phyloP scores from a whole-genome alignment of 805 yeast genomes.

The Candida endomychidarum region DNA sequence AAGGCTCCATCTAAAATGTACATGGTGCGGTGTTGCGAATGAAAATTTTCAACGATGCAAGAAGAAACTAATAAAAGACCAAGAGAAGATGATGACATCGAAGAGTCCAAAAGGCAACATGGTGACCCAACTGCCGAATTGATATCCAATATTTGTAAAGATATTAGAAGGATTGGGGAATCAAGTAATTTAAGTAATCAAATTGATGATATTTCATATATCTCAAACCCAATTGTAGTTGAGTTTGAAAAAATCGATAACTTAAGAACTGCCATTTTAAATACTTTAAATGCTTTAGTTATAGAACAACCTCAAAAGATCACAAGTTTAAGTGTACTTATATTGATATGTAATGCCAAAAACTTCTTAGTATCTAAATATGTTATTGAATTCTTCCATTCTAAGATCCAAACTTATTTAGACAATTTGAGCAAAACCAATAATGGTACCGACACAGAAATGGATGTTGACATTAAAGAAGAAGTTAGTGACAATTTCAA shows the following conservation, averaged over 20 bases:
- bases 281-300: constrained; percentile 65
- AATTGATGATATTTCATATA: constrained; percentile 57
- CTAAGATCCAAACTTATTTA: constrained; percentile 57
- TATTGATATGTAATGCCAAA: constrained; percentile 64
- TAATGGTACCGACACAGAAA: constrained; percentile 12
- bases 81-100: constrained; percentile 21
- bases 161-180: constrained; percentile 45
- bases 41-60: constrained; percentile 10
- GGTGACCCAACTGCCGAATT: constrained; percentile 42
- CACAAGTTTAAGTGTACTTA: constrained; percentile 64
- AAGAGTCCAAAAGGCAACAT: constrained; percentile 37
- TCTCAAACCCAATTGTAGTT: constrained; percentile 63
- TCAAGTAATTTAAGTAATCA: constrained; percentile 39
- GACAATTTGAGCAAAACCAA: constrained; percentile 22
- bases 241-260: constrained; percentile 64
- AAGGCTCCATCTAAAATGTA: constrained; percentile 57
- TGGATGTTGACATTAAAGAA: constrained; percentile 8
- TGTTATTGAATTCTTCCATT: constrained; percentile 67
- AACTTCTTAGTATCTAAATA: constrained; percentile 66
- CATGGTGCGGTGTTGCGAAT: constrained; percentile 8
- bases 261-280: constrained; percentile 57
- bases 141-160: constrained; percentile 44
- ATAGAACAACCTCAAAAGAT: constrained; percentile 92
- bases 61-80: constrained; percentile 12
- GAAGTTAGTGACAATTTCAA: constrained; percentile 59